phyloP scores from a whole-genome alignment of 176 grass and related monocot genomes.

The Musa beccarii region DNA sequence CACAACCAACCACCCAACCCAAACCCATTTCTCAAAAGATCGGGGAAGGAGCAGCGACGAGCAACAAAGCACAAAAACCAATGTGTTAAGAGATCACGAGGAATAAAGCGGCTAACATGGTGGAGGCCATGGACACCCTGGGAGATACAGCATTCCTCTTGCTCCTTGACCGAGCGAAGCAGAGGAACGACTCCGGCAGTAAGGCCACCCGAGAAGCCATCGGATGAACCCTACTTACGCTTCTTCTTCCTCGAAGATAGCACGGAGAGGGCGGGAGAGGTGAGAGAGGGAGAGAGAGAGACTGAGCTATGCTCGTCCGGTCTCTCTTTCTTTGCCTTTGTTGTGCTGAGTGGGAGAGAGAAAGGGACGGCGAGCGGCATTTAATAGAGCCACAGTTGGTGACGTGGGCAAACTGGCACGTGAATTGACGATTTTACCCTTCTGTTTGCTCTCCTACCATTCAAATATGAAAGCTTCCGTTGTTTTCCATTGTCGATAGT shows the following conservation, averaged over 20 bases:
- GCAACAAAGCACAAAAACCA: background rate
- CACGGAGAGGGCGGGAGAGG: background rate
- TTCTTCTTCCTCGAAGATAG: background rate
- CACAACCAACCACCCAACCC: background rate
- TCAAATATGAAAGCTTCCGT: too few relatives aligned
- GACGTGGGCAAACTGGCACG: too few relatives aligned
- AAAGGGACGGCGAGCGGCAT: background rate
- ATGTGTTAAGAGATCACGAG: background rate
- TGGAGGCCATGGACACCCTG: slow-evolving; percentile 17
- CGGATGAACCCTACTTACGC: background rate
- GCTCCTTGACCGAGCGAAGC: background rate
- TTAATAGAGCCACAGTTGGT: slow-evolving; percentile 3
- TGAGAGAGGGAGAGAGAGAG: background rate
- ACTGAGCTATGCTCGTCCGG: background rate
- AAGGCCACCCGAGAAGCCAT: slow-evolving; percentile 18
- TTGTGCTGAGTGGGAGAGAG: background rate
- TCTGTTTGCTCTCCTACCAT: background rate
- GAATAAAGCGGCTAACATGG: slow-evolving; percentile 4
- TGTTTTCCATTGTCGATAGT: too few relatives aligned
- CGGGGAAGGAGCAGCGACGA: background rate
- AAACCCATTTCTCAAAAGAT: background rate
- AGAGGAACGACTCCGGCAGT: slow-evolving; percentile 5
- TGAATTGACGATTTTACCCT: background rate
- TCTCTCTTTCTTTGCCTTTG: background rate
- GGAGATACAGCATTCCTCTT: slow-evolving; percentile 7